Evolutionary conservation across 2,329 filamentous ascomycete genomes (phyloP).

Genomic region (Pyrenophora graminea): DNA sequence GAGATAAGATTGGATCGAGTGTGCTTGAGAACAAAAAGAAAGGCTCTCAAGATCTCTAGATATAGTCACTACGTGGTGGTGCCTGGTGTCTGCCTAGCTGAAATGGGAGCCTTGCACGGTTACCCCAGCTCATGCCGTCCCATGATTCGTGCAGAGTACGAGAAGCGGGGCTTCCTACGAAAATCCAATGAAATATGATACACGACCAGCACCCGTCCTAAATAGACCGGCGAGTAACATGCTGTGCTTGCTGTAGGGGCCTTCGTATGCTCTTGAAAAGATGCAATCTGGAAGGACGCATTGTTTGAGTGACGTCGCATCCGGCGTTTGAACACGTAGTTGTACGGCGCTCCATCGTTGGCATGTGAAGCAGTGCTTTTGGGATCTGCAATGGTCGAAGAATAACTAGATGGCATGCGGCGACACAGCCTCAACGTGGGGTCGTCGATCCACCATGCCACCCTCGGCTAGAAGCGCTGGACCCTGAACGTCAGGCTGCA

Average conservation of each 20-base stretch:
- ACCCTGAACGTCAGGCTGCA: constrained; percentile 33
- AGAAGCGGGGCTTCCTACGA: constrained; percentile 2
- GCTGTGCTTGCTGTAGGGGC: no score
- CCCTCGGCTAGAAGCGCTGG: constrained; percentile 15
- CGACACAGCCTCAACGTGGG: constrained; percentile 3
- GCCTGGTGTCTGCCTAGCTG: constrained; percentile 13
- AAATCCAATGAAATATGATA: constrained; percentile 7
- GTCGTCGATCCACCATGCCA: background rate
- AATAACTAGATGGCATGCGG: background rate
- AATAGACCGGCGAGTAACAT: background rate
- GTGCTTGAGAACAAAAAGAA: background rate
- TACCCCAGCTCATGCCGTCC: constrained; percentile 13
- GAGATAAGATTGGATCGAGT: background rate
- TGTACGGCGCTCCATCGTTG: no score
- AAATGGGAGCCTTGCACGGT: constrained; percentile 14
- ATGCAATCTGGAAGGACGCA: no score
- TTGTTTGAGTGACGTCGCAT: no score
- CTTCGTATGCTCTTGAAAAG: no score
- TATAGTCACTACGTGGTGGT: constrained; percentile 4
- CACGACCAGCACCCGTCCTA: background rate
- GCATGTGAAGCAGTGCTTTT: no score
- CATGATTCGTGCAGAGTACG: background rate
- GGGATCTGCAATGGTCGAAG: no score
- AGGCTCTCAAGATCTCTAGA: background rate
- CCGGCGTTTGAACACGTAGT: no score